Evolutionary conservation across 2,329 filamentous ascomycete genomes (phyloP), one percentile per base, ranked within the genome.

Genomic region (Capronia coronata): DNA sequence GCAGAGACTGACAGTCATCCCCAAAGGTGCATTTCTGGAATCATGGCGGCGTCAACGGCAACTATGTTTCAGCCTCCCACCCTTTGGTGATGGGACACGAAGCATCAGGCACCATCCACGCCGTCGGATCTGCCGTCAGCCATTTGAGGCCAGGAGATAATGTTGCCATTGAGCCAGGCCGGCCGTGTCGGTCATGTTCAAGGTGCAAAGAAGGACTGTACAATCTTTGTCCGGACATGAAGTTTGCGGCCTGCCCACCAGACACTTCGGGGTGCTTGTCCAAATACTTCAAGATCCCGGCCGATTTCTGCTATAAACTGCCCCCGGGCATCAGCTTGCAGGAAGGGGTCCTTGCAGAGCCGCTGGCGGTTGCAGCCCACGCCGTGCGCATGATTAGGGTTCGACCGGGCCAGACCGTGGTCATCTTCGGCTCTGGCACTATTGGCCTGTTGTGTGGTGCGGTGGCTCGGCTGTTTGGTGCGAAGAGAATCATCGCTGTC

Each of bases 391-490:
- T 67, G 4, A 65, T 67, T 1, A 65, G 62, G 1, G 52, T 75
- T 2, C 60, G 61, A 18, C 59, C 71, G 0, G 73, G 72, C 0
- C 62, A 72, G 43, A 59, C 44, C 14, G 65, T 71, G 46, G 62
- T 70, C 14, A 54, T 71, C 16, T 63, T 71, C 40, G 68, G 69
- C 3, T 55, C 67, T 3, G 68, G 69, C n/a, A 70, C 69, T 16
- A 80, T 80, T 30, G 77, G 77, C 23, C 69, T 79, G 34, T 76
- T 75, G 6, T 78, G 78, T 60, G 75, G 74, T 7, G 75, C 75
- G 4, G 81, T 83, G 71, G 79, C 80, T 2, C 69, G 76, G 22
- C 75, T 79, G 59, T 76, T 78, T 9, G 80, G 79, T 21, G 82
- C 79, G 53, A 73, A 73, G 1, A 69, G 73, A 27, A 74, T 84